A percentile compares a stretch with the other conserved stretches of the same genome.
Conservation (phyloP, 306 rosid genomes). For the Trifolium subterraneum region DNA sequence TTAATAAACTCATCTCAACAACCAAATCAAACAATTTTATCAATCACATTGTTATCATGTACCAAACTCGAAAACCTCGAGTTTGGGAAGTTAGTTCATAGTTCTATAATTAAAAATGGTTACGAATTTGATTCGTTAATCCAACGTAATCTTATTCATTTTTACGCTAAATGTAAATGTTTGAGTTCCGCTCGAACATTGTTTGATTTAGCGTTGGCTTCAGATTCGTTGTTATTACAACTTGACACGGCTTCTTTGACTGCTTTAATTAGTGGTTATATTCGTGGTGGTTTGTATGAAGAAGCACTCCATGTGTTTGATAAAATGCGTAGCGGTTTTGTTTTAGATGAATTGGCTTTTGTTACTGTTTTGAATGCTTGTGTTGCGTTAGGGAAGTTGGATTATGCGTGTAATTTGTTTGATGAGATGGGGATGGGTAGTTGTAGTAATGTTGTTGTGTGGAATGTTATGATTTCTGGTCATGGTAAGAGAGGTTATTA, state of each 20-base stretch:
- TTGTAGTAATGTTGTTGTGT: conserved; percentile 71
- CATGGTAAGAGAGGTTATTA: conserved; percentile 66
- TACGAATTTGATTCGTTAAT: conserved; percentile 51
- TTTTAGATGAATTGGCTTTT: conserved; percentile 60
- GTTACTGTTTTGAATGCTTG: conserved; percentile 70
- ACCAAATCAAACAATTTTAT: conserved; percentile 65
- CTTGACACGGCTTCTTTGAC: conserved; percentile 69
- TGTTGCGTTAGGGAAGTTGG: conserved; percentile 52
- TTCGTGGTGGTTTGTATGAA: conserved; percentile 54
- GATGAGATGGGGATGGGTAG: conserved; percentile 55
- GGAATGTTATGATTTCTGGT: conserved; percentile 91
- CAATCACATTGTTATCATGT: conserved; percentile 63
- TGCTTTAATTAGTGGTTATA: conserved; percentile 69
- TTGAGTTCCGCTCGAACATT: conserved; percentile 54
- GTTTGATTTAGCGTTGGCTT: conserved; percentile 43
- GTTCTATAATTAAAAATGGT: conserved; percentile 55
- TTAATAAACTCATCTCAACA: conserved; percentile 43
- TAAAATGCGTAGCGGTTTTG: conserved; percentile 49
- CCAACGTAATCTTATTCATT: conserved; percentile 66
- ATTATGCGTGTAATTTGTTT: conserved; percentile 60
- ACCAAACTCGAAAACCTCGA: conserved; percentile 54
- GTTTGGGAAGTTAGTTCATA: conserved; percentile 66
- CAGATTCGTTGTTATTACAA: background rate
- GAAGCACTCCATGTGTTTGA: conserved; percentile 67
- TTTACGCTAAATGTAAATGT: conserved; percentile 65